Conservation (phyloP, 108 stramenopile species). For the Stephanodiscus minutulus region DNA sequence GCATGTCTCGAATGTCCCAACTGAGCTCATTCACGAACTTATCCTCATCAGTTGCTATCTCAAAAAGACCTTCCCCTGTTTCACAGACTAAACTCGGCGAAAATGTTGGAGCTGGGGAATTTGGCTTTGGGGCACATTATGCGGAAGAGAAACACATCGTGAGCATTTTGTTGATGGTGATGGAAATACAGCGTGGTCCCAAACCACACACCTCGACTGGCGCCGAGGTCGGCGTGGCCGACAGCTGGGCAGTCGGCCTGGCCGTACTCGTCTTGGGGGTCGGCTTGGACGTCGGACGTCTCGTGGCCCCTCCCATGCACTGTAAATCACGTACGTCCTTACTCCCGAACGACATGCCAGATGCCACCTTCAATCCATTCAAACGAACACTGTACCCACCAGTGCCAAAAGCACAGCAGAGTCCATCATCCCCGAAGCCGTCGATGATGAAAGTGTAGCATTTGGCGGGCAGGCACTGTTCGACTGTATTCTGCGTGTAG, state of each 20-base stretch:
- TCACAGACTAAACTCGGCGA: constrained; percentile 8
- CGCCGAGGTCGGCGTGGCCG: neutral
- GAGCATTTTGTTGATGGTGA: neutral
- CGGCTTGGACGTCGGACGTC: constrained; percentile 24
- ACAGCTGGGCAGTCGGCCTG: constrained; percentile 3
- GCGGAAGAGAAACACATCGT: neutral
- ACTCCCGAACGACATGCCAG: constrained; percentile 23
- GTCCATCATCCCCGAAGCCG: constrained; percentile 38
- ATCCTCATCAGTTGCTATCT: constrained; percentile 28
- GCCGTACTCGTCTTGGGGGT: constrained; percentile 12
- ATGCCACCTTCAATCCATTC: constrained; percentile 39
- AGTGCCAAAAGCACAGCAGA: constrained; percentile 31
- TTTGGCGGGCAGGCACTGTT: constrained; percentile 27
- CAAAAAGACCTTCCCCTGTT: constrained; percentile 13
- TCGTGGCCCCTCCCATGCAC: constrained; percentile 23
- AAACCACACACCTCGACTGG: neutral
- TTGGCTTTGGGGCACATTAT: constrained; percentile 17
- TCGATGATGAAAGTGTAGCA: constrained; percentile 39
- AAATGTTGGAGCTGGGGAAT: constrained; percentile 18
- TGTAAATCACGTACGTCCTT: constrained; percentile 28
- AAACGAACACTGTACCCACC: constrained; percentile 39
- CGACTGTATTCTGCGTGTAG: constrained; percentile 15
- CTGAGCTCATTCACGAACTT: constrained; percentile 25
- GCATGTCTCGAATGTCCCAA: constrained; percentile 31
- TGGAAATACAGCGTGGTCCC: neutral